Evolutionary conservation across 176 grass and related monocot species (phyloP).

Genomic region (Avena insularis): DNA sequence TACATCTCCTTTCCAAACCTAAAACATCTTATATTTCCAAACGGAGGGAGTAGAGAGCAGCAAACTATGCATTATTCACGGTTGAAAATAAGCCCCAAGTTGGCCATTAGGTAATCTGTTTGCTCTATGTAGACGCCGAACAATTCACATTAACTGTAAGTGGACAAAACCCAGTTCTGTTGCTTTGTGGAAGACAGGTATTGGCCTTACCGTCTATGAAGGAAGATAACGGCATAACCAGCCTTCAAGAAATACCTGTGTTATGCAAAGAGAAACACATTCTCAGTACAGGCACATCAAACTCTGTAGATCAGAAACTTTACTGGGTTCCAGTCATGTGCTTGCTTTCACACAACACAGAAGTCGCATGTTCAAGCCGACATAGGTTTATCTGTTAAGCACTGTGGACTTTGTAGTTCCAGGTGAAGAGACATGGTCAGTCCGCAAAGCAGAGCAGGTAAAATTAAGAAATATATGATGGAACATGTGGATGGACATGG

Average conservation of each 20-base stretch:
- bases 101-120: background rate
- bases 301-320: too few species aligned
- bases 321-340: background rate
- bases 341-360: background rate
- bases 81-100: conserved; percentile 1
- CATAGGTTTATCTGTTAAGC: background rate
- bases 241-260: conserved; percentile 86
- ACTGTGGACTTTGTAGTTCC: background rate
- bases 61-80: conserved; percentile 24
- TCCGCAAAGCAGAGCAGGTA: background rate
- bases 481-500: conserved; percentile 9
- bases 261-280: background rate
- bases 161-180: background rate
- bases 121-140: background rate
- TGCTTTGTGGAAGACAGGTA: background rate
- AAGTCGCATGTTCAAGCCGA: background rate
- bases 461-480: background rate
- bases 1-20: too few species aligned
- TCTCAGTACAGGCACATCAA: background rate
- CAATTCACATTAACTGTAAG: conserved; percentile 10
- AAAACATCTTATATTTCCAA: too few species aligned
- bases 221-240: conserved; percentile 87
- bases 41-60: background rate
- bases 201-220: conserved; percentile 62
- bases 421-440: background rate